These are phyloP conservation scores for Flammula alnicola DNA, from an alignment of 1,284 basidiomycete genomes.

Conservation along the genomic window DNA sequence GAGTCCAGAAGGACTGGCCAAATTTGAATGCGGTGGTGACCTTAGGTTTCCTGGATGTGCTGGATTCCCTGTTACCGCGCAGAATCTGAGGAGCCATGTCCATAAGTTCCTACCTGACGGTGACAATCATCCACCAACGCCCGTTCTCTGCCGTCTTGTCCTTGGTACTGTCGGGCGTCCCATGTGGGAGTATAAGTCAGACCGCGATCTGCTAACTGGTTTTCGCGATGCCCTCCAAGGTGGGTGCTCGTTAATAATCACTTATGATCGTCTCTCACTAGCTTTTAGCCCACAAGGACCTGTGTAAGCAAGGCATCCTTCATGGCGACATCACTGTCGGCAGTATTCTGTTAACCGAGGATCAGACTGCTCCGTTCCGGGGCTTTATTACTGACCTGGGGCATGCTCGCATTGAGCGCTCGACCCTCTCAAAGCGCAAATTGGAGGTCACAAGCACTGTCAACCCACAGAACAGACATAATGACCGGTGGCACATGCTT, in stretches of 20 bases:
- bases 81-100: too few relatives aligned
- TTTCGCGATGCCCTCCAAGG: conserved; percentile 2
- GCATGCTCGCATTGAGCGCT: not conserved
- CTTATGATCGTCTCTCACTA: too few relatives aligned
- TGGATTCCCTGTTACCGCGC: too few relatives aligned
- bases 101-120: too few relatives aligned
- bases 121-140: not conserved
- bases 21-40: too few relatives aligned
- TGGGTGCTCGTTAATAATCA: not conserved
- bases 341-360: not conserved
- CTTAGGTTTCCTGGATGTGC: too few relatives aligned
- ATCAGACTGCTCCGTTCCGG: not conserved
- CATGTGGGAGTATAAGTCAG: conserved; percentile 2
- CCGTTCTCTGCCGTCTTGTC: conserved; percentile 4
- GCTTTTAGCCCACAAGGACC: not conserved
- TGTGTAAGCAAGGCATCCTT: not conserved
- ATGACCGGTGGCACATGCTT: too few relatives aligned
- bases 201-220: not conserved
- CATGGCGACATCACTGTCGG: not conserved
- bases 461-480: too few relatives aligned
- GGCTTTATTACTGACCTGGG: conserved; percentile 5
- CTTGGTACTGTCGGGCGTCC: conserved; percentile 5
- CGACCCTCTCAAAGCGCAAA: too few relatives aligned
- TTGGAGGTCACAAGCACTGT: too few relatives aligned
- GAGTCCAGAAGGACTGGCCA: too few relatives aligned